Evolutionary conservation across 23 red algal species (phyloP), one percentile per base, ranked within the genome.

Genomic region (Gracilaria caudata): DNA sequence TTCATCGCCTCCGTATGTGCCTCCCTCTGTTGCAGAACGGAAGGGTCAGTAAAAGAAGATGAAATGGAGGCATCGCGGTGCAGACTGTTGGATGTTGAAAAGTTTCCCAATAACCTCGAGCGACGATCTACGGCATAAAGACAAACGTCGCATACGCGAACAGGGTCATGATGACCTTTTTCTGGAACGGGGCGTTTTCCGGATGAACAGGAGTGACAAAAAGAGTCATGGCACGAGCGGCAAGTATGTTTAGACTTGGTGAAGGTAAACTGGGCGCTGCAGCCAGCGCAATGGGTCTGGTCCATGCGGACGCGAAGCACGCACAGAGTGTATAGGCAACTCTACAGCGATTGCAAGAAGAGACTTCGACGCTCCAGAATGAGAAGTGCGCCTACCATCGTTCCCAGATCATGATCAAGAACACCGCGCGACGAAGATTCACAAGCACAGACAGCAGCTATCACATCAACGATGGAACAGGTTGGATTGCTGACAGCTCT

Each of bases 141-240:
- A 26, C 90, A 93, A 7, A 84, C 19, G 58, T 93, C 90, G 81
- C 90, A 93, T 5, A 93, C 90, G 25, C 90, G 90, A n/a, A 93
- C 90, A 35, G 90, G 34, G 7, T 64, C 77, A 24, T 20, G 38
- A 43, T 75, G 39, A 37, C 90, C 90, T 44, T 66, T 76, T 61
- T 80, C 78, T 1, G 90, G 90, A 19, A 93, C 80, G 21, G 80
- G 70, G 24, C 80, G 59, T 57, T 87, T 87, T 29, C 61, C 59
- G 7, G 90, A 60, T 5, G 81, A 86, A 30, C 90, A 93, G 11
- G 81, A 85, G 3, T 80, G 75, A 39, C 90, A 93, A 54, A 93
- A 93, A 25, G 38, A 86, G 40, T 84, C 70, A 14, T 46, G 23
- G 68, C 90, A 93, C 4, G 83, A 29, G 30, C 90, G 90, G 51